Base-by-base conservation (phyloP, 208 protist species). In the Acanthamoeba sp. region DNA sequence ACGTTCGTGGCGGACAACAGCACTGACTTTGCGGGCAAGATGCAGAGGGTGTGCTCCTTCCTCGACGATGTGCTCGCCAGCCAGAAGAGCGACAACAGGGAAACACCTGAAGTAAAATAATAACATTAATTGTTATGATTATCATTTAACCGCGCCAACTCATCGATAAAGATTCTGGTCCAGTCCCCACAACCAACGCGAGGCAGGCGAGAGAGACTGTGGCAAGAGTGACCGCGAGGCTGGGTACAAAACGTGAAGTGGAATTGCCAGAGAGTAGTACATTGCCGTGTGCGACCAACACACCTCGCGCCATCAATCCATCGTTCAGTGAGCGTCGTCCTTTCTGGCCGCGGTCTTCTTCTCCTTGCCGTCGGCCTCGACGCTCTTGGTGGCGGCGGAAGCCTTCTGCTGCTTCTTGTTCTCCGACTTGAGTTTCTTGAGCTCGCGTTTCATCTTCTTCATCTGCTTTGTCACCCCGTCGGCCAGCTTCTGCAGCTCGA, bases 31-130 rank as follows among this genome's bases (percentile, higher is more conserved):
- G 2, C 24, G 27, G 91, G 40, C 42, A 94, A 94, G 73, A 48
- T 94, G 40, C 59, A 93, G 64, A 93, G 89, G 42, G 66, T 73
- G 34, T 91, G 55, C 48, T 32, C 84, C 29, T 71, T 71, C 36
- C 84, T 91, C 57, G 84, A 91, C 36, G 84, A 91, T 5, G 24
- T 85, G 2, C 36, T 85, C n/a, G 42, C 76, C 38, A 36, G 29
- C 59, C 59, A 66, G 16, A 5, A 57, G 9, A 22, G 1, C 9
- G 7, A 4, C 7, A 57, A 4, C 50, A 57, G 22, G 50, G 50
- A 57, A 20, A 57, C 50, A 1, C 50, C 50, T 24, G 50, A 57
- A 16, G 50, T 57, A 12, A 57, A 57, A 57, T 57, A 57, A 57
- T 57, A 57, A n/a, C n/a, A n/a, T n/a, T n/a, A n/a, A n/a, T n/a